A percentile compares a stretch with the other conserved stretches of the same genome.
Evolutionary conservation across 1,284 basidiomycete species (phyloP).

Genomic region (Athelia sp.): DNA sequence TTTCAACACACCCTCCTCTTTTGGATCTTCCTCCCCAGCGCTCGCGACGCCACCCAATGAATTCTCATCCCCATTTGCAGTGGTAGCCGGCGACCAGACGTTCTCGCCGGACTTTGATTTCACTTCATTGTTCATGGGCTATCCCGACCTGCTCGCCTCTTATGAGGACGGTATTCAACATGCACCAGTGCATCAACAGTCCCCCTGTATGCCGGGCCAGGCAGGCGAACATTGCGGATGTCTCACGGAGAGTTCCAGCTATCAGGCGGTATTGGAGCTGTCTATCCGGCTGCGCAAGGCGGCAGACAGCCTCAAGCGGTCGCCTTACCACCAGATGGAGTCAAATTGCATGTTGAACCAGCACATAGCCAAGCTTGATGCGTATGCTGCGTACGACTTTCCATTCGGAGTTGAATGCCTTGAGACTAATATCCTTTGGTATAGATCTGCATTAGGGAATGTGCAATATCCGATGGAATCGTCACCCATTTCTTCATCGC

Average conservation of each 20-base stretch:
- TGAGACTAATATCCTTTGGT: background rate
- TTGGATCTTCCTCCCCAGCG: conserved; percentile 21
- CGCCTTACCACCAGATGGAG: conserved; percentile 41
- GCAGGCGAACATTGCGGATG: conserved; percentile 50
- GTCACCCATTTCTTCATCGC: background rate
- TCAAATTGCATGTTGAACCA: conserved; percentile 46
- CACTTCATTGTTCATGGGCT: conserved; percentile 34
- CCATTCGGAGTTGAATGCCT: background rate
- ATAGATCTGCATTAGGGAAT: conserved; percentile 33
- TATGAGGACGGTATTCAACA: conserved; percentile 16
- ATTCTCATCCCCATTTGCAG: conserved; percentile 23
- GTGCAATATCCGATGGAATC: conserved; percentile 7
- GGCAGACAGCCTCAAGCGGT: conserved; percentile 47
- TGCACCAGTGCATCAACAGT: background rate
- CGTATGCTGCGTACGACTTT: conserved; percentile 46
- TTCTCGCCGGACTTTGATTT: conserved; percentile 25
- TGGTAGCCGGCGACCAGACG: conserved; percentile 24
- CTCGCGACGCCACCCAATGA: conserved; percentile 37
- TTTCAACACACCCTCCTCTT: background rate
- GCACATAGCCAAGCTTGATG: conserved; percentile 51
- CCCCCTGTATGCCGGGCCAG: too few relatives aligned
- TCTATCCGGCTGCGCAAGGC: conserved; percentile 57
- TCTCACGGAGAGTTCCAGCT: conserved; percentile 45
- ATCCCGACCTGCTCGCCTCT: conserved; percentile 25
- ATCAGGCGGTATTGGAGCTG: conserved; percentile 54